Evolutionary conservation across 129 eudicot species (phyloP).

Genomic region (sunflower (Helianthus annuus)): DNA sequence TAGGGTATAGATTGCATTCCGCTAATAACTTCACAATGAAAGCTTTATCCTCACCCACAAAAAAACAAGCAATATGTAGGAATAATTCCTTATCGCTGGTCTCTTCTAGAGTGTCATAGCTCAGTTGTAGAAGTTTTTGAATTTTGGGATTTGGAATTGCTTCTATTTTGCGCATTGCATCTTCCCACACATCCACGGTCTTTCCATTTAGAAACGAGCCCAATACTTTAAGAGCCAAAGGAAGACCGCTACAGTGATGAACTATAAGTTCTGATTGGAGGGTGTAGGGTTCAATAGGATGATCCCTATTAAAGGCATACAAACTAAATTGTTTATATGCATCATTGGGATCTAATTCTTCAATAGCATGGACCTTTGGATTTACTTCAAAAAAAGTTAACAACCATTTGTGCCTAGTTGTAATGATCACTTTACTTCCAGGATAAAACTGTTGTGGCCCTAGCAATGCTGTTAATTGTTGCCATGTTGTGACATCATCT

Average conservation of each 20-base stretch:
- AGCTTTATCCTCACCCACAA: slow-evolving; percentile 26
- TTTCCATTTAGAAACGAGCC: slow-evolving; percentile 17
- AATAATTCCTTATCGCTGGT: slow-evolving; percentile 13
- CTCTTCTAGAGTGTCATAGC: slow-evolving; percentile 25
- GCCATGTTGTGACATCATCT: slow-evolving; percentile 20
- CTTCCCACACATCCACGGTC: slow-evolving; percentile 22
- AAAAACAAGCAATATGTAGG: slow-evolving; percentile 30
- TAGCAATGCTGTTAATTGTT: slow-evolving; percentile 18
- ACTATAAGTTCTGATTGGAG: not conserved
- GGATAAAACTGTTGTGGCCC: not conserved
- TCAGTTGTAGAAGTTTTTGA: slow-evolving; percentile 10
- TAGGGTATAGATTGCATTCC: slow-evolving; percentile 1
- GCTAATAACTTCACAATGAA: slow-evolving; percentile 13
- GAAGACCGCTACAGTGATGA: slow-evolving; percentile 33
- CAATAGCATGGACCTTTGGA: slow-evolving; percentile 18
- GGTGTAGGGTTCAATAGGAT: slow-evolving; percentile 18
- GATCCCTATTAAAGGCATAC: slow-evolving; percentile 33
- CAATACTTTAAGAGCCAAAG: slow-evolving; percentile 38
- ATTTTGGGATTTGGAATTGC: slow-evolving; percentile 17
- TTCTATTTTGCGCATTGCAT: slow-evolving; percentile 20
- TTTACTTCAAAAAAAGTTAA: not conserved
- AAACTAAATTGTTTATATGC: slow-evolving; percentile 32
- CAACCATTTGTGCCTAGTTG: slow-evolving; percentile 25
- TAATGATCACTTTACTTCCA: slow-evolving; percentile 34
- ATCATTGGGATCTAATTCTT: slow-evolving; percentile 9